Evolutionary conservation across 495 filamentous ascomycete species (phyloP).

Genomic region (Penicillium egyptiacum): DNA sequence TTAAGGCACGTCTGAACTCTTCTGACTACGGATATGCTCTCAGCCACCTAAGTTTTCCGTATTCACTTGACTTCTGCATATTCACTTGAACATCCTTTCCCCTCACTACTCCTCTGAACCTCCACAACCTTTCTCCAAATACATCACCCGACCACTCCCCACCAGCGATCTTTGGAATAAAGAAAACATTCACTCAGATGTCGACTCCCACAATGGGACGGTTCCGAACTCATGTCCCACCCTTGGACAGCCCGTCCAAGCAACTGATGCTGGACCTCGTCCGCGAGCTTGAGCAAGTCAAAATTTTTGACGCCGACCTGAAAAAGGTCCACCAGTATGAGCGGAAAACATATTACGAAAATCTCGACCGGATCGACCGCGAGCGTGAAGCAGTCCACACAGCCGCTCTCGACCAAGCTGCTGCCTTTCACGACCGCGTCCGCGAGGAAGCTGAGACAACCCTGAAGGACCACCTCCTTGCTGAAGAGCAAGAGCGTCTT

Average conservation of each 20-base stretch:
- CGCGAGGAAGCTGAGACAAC: slow-evolving; percentile 57
- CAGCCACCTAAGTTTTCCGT: background rate
- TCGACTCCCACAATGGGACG: background rate
- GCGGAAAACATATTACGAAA: slow-evolving; percentile 45
- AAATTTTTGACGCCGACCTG: slow-evolving; percentile 40
- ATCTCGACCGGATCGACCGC: slow-evolving; percentile 46
- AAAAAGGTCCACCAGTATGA: slow-evolving; percentile 47
- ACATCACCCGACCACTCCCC: background rate
- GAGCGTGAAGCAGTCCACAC: slow-evolving; percentile 51
- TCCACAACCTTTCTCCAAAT: too few species aligned
- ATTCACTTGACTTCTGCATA: background rate
- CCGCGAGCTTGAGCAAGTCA: slow-evolving; percentile 40
- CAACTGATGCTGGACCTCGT: slow-evolving; percentile 51
- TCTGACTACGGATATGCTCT: background rate
- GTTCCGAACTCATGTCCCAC: slow-evolving; percentile 28
- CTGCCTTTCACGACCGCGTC: slow-evolving; percentile 61
- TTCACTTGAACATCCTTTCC: background rate
- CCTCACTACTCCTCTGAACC: background rate
- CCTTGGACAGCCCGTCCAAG: slow-evolving; percentile 42
- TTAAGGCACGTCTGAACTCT: background rate
- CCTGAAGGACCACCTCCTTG: slow-evolving; percentile 35
- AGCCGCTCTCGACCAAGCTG: slow-evolving; percentile 61
- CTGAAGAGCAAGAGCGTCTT: slow-evolving; percentile 37
- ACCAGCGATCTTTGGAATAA: background rate
- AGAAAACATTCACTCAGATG: background rate